Evolutionary conservation across 805 yeast genomes (phyloP), one percentile per base, ranked within the genome.

Genomic region (Candida railenensis): DNA sequence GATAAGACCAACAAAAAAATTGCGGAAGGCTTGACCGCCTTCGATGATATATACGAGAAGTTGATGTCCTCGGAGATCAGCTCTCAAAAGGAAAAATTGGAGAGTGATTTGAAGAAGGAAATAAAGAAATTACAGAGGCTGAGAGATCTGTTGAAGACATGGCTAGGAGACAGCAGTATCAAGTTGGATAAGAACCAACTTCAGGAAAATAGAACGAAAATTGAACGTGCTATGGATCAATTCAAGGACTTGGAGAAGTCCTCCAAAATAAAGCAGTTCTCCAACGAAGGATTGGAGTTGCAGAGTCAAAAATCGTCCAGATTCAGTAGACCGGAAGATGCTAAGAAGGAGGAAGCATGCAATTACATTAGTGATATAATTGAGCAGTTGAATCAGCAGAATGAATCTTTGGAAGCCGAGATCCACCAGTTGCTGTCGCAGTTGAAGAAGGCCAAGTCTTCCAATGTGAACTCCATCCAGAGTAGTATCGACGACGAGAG

Each of bases 141-240:
- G 56, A 80, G 98, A 62, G 99, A 92, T 66, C 98, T 90, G 70
- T 88, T 92, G 57, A 92, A 92, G 69, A 87, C 87, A 47, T 92
- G 99, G 99, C 70, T 90, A 62, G 82, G 92, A 37, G 91, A 92
- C 54, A 87, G 85, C 55, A 96, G 91, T 52, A 90, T 91, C 40
- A 90, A 95, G 63, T 96, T 92, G 57, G 77, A 72, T 51, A 69
- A 71, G 54, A 54, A 50, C 40, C 47, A 58, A 22, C 54, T 73
- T 28, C 73, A 63, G 43, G 94, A 89, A 62, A 87, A 86, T 57
- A 78, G 83, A 14, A 63, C 73, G 42, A 71, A 89, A 52, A 74
- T 85, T 47, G 97, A 92, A 57, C 87, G 90, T 59, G 94, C 94
- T 50, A 92, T 92, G 99, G 99, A 92, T 66, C 80, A 90, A 57